Evolutionary conservation across 352 stramenopile genomes (phyloP).

Genomic region (Synura sp.): DNA sequence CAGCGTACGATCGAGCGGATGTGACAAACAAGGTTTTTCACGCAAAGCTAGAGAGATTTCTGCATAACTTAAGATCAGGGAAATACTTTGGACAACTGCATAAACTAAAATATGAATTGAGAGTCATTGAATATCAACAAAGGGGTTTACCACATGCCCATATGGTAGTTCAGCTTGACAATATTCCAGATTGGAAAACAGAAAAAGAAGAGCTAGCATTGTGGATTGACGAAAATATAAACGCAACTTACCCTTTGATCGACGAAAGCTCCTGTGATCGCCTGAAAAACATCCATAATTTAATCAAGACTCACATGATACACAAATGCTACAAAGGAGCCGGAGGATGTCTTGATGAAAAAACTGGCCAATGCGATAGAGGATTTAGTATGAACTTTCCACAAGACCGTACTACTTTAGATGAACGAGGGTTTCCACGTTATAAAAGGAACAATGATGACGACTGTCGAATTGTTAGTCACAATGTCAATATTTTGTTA

Average conservation of each 20-base stretch:
- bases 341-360: background rate
- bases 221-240: background rate
- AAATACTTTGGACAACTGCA: background rate
- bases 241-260: background rate
- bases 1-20: background rate
- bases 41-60: background rate
- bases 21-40: background rate
- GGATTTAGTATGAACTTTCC: too few species aligned
- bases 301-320: background rate
- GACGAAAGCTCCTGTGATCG: too few species aligned
- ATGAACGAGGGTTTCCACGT: background rate
- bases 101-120: too few species aligned
- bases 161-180: background rate
- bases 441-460: background rate
- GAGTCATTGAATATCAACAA: background rate
- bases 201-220: background rate
- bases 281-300: too few species aligned
- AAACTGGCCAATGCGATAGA: background rate
- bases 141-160: background rate
- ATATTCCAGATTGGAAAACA: background rate
- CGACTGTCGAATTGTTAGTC: background rate
- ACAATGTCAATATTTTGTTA: background rate
- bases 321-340: background rate
- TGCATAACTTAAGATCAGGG: background rate
- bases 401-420: background rate